Conservation (phyloP, 495 filamentous ascomycete genomes). For the Apiosordaria backusii region DNA sequence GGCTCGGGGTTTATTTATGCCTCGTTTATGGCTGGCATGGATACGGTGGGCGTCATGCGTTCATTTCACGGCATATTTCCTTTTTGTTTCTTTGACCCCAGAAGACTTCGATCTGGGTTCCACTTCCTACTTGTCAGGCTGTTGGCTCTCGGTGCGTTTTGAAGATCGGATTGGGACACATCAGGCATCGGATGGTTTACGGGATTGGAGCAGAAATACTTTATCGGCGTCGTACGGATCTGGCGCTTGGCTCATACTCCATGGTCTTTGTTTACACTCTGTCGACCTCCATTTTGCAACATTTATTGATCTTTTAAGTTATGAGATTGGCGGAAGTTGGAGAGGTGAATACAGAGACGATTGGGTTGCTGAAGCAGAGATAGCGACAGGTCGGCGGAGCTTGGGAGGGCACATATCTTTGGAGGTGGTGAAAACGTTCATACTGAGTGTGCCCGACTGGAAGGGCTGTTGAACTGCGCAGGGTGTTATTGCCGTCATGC, state of each 20-base stretch:
- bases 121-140: background rate
- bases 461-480: background rate
- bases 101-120: background rate
- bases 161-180: background rate
- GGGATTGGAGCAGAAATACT: background rate
- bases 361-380: background rate
- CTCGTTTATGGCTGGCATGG: slow-evolving; percentile 7
- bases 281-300: background rate
- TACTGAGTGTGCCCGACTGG: background rate
- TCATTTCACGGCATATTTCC: background rate
- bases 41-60: background rate
- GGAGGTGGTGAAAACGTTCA: background rate
- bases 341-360: no score
- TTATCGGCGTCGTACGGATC: background rate
- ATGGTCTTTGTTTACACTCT: background rate
- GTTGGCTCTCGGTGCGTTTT: background rate
- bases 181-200: background rate
- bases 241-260: background rate
- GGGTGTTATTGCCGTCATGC: background rate
- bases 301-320: background rate
- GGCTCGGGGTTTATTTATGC: background rate
- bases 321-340: no score
- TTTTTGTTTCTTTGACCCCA: background rate
- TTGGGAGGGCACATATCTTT: background rate
- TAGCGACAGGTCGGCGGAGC: background rate